Conservation (phyloP, 192 early-diverging fungal species). For the Dissophora globulifera region DNA sequence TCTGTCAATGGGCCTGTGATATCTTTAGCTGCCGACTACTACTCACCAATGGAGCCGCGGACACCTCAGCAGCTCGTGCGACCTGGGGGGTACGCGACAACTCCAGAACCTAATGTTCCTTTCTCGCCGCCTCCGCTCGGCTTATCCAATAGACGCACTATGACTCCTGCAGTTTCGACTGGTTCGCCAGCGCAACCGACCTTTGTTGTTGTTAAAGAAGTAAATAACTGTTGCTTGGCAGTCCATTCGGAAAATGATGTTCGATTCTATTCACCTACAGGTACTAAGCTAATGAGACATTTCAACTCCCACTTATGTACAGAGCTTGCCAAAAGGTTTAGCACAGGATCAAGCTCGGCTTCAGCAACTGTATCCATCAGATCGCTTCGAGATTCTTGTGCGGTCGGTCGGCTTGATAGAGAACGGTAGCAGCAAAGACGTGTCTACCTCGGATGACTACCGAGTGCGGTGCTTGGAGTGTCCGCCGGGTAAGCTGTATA, state of each 20-base stretch:
- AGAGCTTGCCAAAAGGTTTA: conserved; percentile 56
- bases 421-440: not conserved
- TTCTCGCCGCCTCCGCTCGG: conserved; percentile 1
- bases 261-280: too few relatives aligned
- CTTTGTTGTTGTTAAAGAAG: conserved; percentile 28
- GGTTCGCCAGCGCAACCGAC: not conserved
- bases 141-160: not conserved
- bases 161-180: not conserved
- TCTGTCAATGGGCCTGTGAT: not conserved
- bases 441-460: conserved; percentile 22
- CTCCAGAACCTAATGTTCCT: conserved; percentile 8
- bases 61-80: conserved; percentile 6
- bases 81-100: conserved; percentile 12
- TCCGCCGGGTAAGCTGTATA: conserved; percentile 61
- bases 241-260: too few relatives aligned
- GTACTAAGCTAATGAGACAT: not conserved
- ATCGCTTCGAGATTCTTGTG: conserved; percentile 59
- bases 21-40: not conserved
- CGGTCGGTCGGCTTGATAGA: conserved; percentile 20
- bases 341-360: conserved; percentile 30
- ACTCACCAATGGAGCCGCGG: conserved; percentile 3
- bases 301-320: not conserved
- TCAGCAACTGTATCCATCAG: conserved; percentile 54
- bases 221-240: not conserved
- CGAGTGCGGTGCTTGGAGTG: conserved; percentile 61